Conservation (phyloP, 768 basidiomycete species). For the Collybiopsis luxurians region DNA sequence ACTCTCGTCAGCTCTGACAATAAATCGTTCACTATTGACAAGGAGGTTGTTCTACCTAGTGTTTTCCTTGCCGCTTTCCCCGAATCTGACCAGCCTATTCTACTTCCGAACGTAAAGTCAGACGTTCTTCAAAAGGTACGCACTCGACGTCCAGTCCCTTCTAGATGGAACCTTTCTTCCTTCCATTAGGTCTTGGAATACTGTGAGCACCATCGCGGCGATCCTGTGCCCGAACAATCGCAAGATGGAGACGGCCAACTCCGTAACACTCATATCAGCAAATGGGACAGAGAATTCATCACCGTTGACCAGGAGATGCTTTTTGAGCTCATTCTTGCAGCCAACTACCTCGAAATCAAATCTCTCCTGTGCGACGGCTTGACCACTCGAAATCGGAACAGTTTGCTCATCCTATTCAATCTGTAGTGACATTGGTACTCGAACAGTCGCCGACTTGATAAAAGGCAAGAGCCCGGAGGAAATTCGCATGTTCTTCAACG, state of each 20-base stretch:
- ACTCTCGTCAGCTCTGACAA: too few relatives aligned
- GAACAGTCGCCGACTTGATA: conserved; percentile 99
- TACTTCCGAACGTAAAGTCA: conserved; percentile 92
- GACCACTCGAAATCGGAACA: too few relatives aligned
- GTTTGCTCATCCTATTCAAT: conserved; percentile 25
- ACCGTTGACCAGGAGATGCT: conserved; percentile 99
- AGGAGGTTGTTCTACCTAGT: conserved; percentile 13
- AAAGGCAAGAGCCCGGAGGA: conserved; percentile 99
- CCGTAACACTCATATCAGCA: conserved; percentile 97
- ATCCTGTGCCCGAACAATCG: conserved; percentile 96
- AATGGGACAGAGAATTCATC: conserved; percentile 99
- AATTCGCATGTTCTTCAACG: conserved; percentile 97
- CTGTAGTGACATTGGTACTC: conserved; percentile 90
- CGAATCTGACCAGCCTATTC: conserved; percentile 90
- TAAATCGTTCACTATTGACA: too few relatives aligned
- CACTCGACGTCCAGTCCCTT: background rate
- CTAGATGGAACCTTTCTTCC: background rate
- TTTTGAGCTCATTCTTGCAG: conserved; percentile 98
- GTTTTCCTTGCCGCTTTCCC: conserved; percentile 67
- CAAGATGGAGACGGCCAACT: too few relatives aligned
- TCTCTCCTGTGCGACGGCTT: conserved; percentile 95
- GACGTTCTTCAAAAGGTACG: conserved; percentile 88
- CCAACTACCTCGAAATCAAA: conserved; percentile 99
- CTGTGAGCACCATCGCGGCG: conserved; percentile 98
- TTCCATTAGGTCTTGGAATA: conserved; percentile 85